Evolutionary conservation across 306 rosid species (phyloP), one percentile per base, ranked within the genome.

Genomic region (Prunus mira): DNA sequence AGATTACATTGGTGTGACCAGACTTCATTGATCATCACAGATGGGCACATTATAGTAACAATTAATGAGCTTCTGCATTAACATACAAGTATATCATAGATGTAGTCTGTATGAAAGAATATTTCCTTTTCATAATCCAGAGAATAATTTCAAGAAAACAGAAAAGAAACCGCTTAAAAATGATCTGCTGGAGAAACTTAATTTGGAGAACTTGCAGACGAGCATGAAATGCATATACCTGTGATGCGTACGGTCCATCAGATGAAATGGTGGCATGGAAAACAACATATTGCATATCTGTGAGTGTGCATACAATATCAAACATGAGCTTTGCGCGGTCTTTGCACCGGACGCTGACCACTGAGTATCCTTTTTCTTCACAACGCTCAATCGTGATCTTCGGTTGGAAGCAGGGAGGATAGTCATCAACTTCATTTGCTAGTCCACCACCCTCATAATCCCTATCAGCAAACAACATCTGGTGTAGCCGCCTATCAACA

Each of bases 241-340:
- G 96, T 45, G 92, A 82, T 54, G 96, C 96, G 58, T 89, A 90
- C n/a, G 96, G 94, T 43, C 80, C 89, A 69, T 93, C 90, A 38
- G 97, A 89, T 11, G 93, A 85, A 47, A 93, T 81, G 76, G 88
- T 75, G 65, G 96, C 97, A 74, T 93, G 97, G 84, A 90, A 89
- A 83, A 89, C 96, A 76, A 89, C 94, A 74, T 89, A 93, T 43
- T 93, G 90, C 96, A 93, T 93, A 68, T 93, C 97, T 22, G 94
- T 90, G 79, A 88, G 91, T 13, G 96, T 91, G 90, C 93, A 93
- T 41, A 90, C 96, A 62, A 90, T 90, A 91, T 90, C 93, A 67
- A 91, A 91, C 94, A 90, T 90, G 69, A 89, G 87, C 69, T 93
- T 93, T 17, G 96, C 94, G 45, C 96, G 86, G 71, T 93, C 98